These are phyloP conservation scores for Backusella parvicylindrica DNA, from an alignment of 192 early-diverging fungal genomes.

Conservation along the genomic window DNA sequence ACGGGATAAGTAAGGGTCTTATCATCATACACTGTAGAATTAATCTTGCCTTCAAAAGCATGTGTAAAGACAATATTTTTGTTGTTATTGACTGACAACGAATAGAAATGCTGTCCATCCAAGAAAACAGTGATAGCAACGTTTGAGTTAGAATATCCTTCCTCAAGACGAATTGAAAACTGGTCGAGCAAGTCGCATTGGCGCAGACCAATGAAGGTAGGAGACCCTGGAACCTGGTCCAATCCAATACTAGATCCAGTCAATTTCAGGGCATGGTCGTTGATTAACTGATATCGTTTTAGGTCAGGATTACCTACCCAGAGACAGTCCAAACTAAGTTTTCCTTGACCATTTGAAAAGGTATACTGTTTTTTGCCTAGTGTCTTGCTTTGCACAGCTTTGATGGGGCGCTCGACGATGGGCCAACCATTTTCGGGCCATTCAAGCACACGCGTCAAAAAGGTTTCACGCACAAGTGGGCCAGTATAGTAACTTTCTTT, in stretches of 20 bases:
- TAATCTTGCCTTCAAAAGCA: neutral
- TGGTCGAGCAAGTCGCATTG: neutral
- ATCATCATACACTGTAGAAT: neutral
- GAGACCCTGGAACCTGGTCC: neutral
- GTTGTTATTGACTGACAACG: neutral
- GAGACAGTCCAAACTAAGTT: neutral
- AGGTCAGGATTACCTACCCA: neutral
- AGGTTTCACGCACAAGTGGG: neutral
- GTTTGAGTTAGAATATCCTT: neutral
- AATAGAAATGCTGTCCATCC: neutral
- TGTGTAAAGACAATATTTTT: neutral
- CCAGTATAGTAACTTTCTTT: neutral
- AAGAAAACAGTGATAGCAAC: neutral
- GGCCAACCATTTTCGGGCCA: slow-evolving; percentile 1
- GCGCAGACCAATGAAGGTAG: neutral
- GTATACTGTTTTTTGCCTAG: neutral
- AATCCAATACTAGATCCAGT: neutral
- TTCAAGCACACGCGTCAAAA: neutral
- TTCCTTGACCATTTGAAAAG: neutral
- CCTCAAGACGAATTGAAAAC: neutral
- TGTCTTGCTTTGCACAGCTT: neutral
- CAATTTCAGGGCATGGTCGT: neutral
- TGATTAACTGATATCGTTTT: neutral
- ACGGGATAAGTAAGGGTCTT: neutral
- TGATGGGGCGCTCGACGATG: neutral